phyloP scores from a whole-genome alignment of 2,329 filamentous ascomycete genomes.

The Ophiostoma quercus region DNA sequence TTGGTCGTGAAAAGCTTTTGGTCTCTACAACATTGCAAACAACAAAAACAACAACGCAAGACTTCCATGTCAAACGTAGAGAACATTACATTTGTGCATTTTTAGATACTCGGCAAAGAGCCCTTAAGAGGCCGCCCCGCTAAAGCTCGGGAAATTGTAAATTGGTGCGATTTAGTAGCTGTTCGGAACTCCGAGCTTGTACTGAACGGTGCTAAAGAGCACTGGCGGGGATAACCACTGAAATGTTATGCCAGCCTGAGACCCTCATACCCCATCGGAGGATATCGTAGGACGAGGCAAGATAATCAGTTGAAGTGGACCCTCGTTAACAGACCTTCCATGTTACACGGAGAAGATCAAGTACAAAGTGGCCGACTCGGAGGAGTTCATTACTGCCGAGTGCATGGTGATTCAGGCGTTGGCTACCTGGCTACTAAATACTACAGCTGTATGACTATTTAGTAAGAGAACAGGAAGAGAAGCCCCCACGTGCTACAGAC shows the following conservation, averaged over 20 bases:
- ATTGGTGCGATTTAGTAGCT: background rate
- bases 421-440: background rate
- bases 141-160: background rate
- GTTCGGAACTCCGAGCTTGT: slow-evolving; percentile 3
- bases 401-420: background rate
- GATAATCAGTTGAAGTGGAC: background rate
- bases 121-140: too few relatives aligned
- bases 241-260: background rate
- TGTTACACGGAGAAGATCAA: background rate
- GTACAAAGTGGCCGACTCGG: background rate
- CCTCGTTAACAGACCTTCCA: background rate
- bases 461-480: background rate
- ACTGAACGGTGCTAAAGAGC: background rate
- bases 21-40: too few relatives aligned
- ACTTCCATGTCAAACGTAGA: too few relatives aligned
- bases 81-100: too few relatives aligned
- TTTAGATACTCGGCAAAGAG: too few relatives aligned
- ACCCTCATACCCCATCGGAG: background rate
- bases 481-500: background rate
- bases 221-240: background rate
- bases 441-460: too few relatives aligned
- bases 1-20: too few relatives aligned
- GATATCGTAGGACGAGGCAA: background rate
- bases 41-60: too few relatives aligned
- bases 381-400: background rate